phyloP scores from a whole-genome alignment of 768 basidiomycete species.

The Hysterangium stoloniferum region DNA sequence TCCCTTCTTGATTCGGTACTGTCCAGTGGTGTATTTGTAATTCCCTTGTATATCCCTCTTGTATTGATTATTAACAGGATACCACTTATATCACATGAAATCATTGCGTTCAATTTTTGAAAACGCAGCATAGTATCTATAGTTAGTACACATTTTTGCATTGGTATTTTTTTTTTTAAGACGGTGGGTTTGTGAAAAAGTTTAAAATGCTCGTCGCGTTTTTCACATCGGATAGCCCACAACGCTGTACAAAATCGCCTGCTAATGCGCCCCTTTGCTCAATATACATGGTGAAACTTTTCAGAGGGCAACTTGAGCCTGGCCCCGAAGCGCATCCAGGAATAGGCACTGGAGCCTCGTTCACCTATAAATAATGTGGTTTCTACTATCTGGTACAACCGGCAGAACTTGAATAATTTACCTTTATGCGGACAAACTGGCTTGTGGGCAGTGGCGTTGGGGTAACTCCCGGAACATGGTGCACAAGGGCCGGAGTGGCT shows the following conservation, averaged over 20 bases:
- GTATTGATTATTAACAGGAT: no score
- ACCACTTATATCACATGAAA: no score
- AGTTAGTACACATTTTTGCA: no score
- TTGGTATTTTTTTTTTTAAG: no score
- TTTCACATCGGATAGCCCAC: conserved; percentile 24
- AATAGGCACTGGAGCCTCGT: conserved; percentile 34
- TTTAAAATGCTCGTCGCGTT: conserved; percentile 18
- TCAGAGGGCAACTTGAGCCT: conserved; percentile 30
- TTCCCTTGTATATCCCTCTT: no score
- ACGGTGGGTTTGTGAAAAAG: conserved; percentile 17
- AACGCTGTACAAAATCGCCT: conserved; percentile 32
- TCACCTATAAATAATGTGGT: conserved; percentile 20
- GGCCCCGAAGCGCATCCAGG: conserved; percentile 35
- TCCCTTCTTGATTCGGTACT: no score
- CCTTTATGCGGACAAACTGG: conserved; percentile 31
- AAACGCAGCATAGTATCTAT: no score
- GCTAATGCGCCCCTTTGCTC: conserved; percentile 20
- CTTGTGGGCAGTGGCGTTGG: conserved; percentile 12
- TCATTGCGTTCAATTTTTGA: no score
- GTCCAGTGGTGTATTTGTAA: no score
- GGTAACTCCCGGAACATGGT: conserved; percentile 11
- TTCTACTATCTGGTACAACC: neutral
- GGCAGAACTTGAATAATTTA: conserved; percentile 15
- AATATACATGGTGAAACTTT: conserved; percentile 27
- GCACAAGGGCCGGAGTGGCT: conserved; percentile 15